These are phyloP conservation scores for Clonostachys rhizophaga DNA, from an alignment of 2,329 filamentous ascomycete species.

Conservation along the genomic window DNA sequence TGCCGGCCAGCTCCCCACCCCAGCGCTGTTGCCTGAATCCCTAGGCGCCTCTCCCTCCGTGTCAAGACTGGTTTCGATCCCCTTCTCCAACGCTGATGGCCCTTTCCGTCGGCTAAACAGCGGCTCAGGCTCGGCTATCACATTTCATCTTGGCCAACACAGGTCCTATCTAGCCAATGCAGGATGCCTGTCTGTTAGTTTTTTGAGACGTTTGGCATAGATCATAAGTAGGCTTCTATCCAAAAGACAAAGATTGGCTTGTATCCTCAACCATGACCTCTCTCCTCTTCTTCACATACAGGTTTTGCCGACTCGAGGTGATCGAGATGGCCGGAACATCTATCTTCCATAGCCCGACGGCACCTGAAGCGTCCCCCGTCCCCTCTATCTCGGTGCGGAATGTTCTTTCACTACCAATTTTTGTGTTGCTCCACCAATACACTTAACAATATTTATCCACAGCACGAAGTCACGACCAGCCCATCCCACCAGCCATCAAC, in stretches of 20 bases:
- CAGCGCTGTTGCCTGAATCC: slow-evolving; percentile 1
- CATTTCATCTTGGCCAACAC: background rate
- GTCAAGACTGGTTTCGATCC: background rate
- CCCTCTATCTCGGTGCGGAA: too few relatives aligned
- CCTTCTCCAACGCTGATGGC: background rate
- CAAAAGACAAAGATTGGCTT: too few relatives aligned
- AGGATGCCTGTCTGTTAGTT: too few relatives aligned
- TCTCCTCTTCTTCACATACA: too few relatives aligned
- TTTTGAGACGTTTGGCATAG: too few relatives aligned
- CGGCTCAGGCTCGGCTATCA: slow-evolving; percentile 1
- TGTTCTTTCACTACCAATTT: slow-evolving; percentile 32
- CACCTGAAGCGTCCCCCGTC: slow-evolving; percentile 10
- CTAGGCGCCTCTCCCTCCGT: background rate
- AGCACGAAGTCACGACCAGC: background rate
- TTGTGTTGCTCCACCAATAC: slow-evolving; percentile 21
- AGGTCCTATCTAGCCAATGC: too few relatives aligned
- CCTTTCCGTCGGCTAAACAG: slow-evolving; percentile 1
- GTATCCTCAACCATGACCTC: too few relatives aligned
- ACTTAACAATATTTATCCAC: slow-evolving; percentile 27
- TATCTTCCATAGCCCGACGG: background rate
- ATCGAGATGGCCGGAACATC: background rate
- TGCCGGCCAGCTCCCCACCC: background rate
- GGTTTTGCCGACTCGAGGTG: too few relatives aligned
- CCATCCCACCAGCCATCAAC: slow-evolving; percentile 1
- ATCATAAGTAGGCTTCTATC: too few relatives aligned